phyloP scores from a whole-genome alignment of 331 rosid genomes.

The Pyrus hybrid region DNA sequence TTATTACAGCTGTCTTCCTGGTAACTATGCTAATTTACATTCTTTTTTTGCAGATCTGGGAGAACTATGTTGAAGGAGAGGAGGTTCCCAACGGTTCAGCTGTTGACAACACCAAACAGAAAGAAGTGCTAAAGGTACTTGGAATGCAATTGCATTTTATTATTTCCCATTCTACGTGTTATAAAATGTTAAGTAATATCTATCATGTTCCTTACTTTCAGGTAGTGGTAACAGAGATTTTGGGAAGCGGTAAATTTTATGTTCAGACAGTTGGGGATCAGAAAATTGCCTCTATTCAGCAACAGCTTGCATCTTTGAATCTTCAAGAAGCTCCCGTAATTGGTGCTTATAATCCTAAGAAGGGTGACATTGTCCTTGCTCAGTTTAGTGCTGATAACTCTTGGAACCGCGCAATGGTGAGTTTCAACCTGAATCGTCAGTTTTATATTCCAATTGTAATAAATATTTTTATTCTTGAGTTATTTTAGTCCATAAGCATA shows the following conservation, averaged over 20 bases:
- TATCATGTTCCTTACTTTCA: constrained; percentile 22
- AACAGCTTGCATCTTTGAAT: constrained; percentile 65
- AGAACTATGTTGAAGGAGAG: constrained; percentile 84
- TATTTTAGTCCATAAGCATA: background rate
- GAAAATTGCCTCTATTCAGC: constrained; percentile 57
- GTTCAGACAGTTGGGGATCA: constrained; percentile 79
- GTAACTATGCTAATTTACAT: constrained; percentile 14
- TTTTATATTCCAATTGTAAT: background rate
- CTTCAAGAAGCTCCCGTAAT: constrained; percentile 79
- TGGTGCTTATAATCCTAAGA: constrained; percentile 83
- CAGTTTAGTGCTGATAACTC: constrained; percentile 66
- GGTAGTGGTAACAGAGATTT: constrained; percentile 70
- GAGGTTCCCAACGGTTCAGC: constrained; percentile 57
- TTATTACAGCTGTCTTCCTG: background rate
- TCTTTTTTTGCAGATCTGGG: constrained; percentile 62
- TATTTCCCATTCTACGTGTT: background rate
- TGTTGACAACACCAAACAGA: constrained; percentile 65
- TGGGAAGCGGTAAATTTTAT: constrained; percentile 84
- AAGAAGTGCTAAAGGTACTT: constrained; percentile 81
- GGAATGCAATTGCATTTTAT: constrained; percentile 4
- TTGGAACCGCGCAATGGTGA: constrained; percentile 92
- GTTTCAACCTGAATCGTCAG: constrained; percentile 13
- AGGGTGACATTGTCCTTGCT: constrained; percentile 78
- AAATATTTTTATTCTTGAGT: background rate
- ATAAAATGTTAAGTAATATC: constrained; percentile 15